Evolutionary conservation across 345 rosid genomes (phyloP).

Genomic region (Cochlearia excelsa): DNA sequence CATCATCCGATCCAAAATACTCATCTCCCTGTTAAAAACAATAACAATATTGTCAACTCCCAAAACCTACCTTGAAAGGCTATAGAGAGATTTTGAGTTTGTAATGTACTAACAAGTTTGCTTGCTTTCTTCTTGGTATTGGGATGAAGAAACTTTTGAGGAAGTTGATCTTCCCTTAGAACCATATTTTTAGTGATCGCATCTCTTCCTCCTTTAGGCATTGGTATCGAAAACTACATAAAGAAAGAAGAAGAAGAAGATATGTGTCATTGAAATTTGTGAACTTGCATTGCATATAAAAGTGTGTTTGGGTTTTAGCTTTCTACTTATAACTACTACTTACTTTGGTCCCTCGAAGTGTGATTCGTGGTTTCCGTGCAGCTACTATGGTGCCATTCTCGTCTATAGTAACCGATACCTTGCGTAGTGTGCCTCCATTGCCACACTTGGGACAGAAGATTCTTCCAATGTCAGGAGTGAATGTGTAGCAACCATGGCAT

Average conservation of each 20-base stretch:
- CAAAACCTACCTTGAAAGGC: not conserved
- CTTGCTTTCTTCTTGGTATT: constrained; percentile 74
- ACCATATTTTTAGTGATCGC: constrained; percentile 73
- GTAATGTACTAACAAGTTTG: constrained; percentile 49
- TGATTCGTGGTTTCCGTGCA: constrained; percentile 61
- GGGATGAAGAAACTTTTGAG: constrained; percentile 74
- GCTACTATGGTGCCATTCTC: constrained; percentile 71
- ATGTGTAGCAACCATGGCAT: constrained; percentile 93
- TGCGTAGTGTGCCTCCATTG: constrained; percentile 86
- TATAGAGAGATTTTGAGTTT: not conserved
- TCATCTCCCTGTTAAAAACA: constrained; percentile 45
- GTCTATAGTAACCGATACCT: constrained; percentile 76
- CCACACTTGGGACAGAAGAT: constrained; percentile 96
- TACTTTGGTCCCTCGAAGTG: constrained; percentile 84
- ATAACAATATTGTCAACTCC: no score
- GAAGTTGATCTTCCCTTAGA: constrained; percentile 92
- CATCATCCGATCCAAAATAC: constrained; percentile 45
- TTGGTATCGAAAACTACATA: constrained; percentile 75
- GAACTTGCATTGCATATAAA: constrained; percentile 49
- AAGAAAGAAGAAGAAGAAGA: constrained; percentile 62
- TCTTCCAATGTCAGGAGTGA: constrained; percentile 79
- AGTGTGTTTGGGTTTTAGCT: constrained; percentile 2
- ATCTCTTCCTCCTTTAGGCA: constrained; percentile 92
- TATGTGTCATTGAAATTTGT: no score
- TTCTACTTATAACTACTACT: constrained; percentile 25